Conservation (phyloP, 2,329 filamentous ascomycete species). For the Aspergillus quadrilineatus region DNA sequence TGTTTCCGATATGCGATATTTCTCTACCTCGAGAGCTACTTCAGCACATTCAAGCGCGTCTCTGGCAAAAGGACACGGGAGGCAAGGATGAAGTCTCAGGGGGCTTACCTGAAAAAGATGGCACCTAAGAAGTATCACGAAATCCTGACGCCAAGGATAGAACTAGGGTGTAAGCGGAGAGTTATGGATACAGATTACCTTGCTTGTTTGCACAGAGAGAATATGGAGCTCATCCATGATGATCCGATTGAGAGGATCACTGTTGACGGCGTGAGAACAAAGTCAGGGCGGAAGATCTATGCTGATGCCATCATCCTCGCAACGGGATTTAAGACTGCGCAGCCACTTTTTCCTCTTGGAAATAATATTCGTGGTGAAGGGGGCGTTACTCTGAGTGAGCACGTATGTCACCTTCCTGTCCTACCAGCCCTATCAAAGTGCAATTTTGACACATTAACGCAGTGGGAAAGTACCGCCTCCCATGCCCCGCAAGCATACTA, state of each 20-base stretch:
- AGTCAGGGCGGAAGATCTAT: constrained; percentile 37
- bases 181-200: constrained; percentile 51
- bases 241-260: constrained; percentile 45
- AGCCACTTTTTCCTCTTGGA: constrained; percentile 46
- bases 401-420: constrained; percentile 28
- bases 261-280: constrained; percentile 39
- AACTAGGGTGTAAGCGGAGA: constrained; percentile 51
- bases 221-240: constrained; percentile 42
- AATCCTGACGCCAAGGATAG: constrained; percentile 43
- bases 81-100: constrained; percentile 38
- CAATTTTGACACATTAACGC: neutral
- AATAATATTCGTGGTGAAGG: constrained; percentile 45
- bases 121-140: constrained; percentile 48
- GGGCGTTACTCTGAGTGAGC: constrained; percentile 33
- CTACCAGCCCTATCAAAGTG: neutral
- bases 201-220: constrained; percentile 42
- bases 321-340: constrained; percentile 51
- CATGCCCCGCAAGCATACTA: constrained; percentile 43
- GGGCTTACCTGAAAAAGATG: constrained; percentile 44
- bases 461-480: constrained; percentile 41
- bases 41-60: constrained; percentile 39
- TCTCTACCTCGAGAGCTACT: constrained; percentile 46
- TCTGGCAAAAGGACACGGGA: constrained; percentile 32
- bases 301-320: constrained; percentile 52
- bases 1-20: constrained; percentile 46